These are phyloP conservation scores for Jimgerdemannia flammicorona DNA, from an alignment of 192 early-diverging fungal genomes.

Conservation along the genomic window DNA sequence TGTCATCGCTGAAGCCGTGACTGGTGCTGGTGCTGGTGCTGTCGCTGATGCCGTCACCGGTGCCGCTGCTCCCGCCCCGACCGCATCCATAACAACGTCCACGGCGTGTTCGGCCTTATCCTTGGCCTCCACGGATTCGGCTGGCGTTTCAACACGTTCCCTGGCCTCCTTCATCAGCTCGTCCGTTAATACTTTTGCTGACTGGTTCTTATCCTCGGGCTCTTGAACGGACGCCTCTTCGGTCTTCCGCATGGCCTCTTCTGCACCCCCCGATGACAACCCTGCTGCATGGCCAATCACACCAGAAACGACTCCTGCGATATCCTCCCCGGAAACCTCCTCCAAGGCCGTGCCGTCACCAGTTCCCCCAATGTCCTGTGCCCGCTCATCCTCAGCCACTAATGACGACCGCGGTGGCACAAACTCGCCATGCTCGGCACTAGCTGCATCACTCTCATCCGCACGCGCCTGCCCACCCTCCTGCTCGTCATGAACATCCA, in stretches of 20 bases:
- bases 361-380: too few species aligned
- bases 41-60: background rate
- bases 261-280: background rate
- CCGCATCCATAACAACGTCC: background rate
- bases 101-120: background rate
- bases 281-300: conserved; percentile 9
- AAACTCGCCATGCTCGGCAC: background rate
- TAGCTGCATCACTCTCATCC: background rate
- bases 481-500: background rate
- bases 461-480: background rate
- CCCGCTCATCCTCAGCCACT: background rate
- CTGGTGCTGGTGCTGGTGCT: background rate
- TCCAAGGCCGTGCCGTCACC: background rate
- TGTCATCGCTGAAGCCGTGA: background rate
- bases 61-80: background rate
- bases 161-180: background rate
- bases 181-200: background rate
- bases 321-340: background rate
- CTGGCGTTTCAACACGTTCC: background rate
- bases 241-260: background rate
- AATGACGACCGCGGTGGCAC: background rate
- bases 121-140: conserved; percentile 4
- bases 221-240: background rate
- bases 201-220: background rate
- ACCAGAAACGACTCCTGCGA: background rate